A percentile compares a stretch with the other conserved stretches of the same genome.
Evolutionary conservation across 2,329 filamentous ascomycete species (phyloP).

Genomic region (Zopfia rhizophila): DNA sequence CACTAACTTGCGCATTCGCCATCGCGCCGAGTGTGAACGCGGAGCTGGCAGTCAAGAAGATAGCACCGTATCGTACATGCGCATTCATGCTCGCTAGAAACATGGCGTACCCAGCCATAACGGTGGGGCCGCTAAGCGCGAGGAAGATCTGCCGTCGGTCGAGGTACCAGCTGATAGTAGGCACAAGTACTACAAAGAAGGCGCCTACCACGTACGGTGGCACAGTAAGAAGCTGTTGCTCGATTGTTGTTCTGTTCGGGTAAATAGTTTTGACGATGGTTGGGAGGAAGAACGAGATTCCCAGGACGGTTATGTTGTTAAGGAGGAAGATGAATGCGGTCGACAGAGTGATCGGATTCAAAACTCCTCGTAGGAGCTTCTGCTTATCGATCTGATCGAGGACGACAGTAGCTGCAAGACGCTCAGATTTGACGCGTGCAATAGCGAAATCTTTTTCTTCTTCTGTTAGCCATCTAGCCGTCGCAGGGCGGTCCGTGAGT

Average conservation of each 20-base stretch:
- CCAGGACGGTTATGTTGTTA: conserved; percentile 74
- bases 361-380: conserved; percentile 69
- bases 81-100: conserved; percentile 65
- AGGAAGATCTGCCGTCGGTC: conserved; percentile 69
- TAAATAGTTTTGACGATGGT: conserved; percentile 76
- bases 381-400: conserved; percentile 69
- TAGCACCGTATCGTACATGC: conserved; percentile 71
- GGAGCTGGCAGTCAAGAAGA: conserved; percentile 71
- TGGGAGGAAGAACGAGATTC: conserved; percentile 72
- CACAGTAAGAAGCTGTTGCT: conserved; percentile 73
- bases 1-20: conserved; percentile 71
- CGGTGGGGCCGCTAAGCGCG: conserved; percentile 65
- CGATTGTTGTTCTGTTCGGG: conserved; percentile 62
- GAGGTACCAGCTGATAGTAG: conserved; percentile 66
- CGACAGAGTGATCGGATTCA: conserved; percentile 67
- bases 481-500: conserved; percentile 73
- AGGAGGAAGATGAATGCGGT: conserved; percentile 68
- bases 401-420: conserved; percentile 66
- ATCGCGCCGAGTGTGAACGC: conserved; percentile 70
- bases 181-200: conserved; percentile 69
- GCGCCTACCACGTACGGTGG: conserved; percentile 74
- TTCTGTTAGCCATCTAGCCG: conserved; percentile 69
- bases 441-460: conserved; percentile 72
- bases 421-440: conserved; percentile 72
- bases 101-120: conserved; percentile 74